Evolutionary conservation across 2,329 filamentous ascomycete genomes (phyloP).

Genomic region (Plenodomus lindquistii): DNA sequence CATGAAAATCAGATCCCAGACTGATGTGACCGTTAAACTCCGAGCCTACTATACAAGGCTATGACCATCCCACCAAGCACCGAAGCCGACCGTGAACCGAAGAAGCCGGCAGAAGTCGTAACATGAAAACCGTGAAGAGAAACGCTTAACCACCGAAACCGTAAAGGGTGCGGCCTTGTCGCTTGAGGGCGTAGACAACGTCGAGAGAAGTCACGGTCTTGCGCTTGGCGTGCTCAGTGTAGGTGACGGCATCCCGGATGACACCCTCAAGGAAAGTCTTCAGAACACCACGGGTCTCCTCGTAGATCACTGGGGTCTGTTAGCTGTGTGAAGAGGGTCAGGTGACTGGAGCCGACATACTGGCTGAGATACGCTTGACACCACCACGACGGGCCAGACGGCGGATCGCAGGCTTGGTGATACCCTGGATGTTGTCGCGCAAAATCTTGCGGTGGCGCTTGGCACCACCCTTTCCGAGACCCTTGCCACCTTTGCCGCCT

Average conservation of each 20-base stretch:
- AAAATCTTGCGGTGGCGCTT: constrained; percentile 61
- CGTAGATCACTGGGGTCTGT: constrained; percentile 68
- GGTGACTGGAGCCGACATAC: constrained; percentile 38
- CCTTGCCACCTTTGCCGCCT: constrained; percentile 60
- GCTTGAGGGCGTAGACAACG: constrained; percentile 66
- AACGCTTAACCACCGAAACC: constrained; percentile 80
- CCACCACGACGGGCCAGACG: constrained; percentile 59
- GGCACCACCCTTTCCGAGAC: constrained; percentile 59
- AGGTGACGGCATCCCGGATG: constrained; percentile 76
- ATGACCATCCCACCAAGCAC: constrained; percentile 41
- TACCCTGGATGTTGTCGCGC: constrained; percentile 60
- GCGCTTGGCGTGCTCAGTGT: constrained; percentile 80
- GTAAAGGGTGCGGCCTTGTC: constrained; percentile 74
- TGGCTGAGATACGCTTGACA: constrained; percentile 59
- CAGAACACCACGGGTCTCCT: constrained; percentile 76
- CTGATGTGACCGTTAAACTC: constrained; percentile 41
- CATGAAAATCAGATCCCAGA: constrained; percentile 32
- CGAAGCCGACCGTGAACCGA: constrained; percentile 65
- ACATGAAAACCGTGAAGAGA: constrained; percentile 39
- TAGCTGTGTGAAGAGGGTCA: constrained; percentile 17
- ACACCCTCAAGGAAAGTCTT: constrained; percentile 79
- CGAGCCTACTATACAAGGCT: constrained; percentile 41
- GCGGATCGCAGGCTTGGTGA: constrained; percentile 59
- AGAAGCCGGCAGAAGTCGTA: constrained; percentile 38
- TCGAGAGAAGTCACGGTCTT: constrained; percentile 75